phyloP scores from a whole-genome alignment of 2,329 filamentous ascomycete genomes.

The Coniochaeta hoffmannii region DNA sequence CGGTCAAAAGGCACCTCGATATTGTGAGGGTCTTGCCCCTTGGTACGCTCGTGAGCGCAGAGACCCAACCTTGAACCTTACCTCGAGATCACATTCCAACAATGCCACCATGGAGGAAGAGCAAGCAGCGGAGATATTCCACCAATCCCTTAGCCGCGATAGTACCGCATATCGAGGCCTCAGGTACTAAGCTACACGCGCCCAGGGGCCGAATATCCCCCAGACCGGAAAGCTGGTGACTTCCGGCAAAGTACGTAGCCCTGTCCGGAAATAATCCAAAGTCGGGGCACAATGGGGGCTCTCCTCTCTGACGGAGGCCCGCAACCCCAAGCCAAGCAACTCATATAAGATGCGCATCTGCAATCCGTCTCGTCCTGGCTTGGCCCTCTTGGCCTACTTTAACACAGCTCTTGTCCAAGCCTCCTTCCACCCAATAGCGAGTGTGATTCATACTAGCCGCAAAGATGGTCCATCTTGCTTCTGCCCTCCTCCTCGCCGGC shows the following conservation, averaged over 20 bases:
- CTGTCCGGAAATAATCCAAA: constrained; percentile 10
- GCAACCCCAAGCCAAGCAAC: neutral
- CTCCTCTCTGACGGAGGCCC: neutral
- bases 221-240: constrained; percentile 10
- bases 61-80: neutral
- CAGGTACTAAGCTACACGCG: neutral
- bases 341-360: constrained; percentile 1
- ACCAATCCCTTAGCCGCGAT: neutral
- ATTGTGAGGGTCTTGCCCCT: neutral
- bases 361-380: constrained; percentile 1
- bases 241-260: constrained; percentile 13
- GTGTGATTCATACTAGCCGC: neutral
- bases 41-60: neutral
- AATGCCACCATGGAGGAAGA: neutral
- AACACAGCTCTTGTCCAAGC: neutral
- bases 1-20: neutral
- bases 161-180: neutral
- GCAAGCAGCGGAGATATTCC: neutral
- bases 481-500: constrained; percentile 23
- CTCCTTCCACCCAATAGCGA: neutral
- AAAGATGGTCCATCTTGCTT: constrained; percentile 20
- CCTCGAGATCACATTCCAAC: neutral
- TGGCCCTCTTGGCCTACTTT: constrained; percentile 3
- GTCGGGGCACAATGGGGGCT: constrained; percentile 7
- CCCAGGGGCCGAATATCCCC: neutral